These are phyloP conservation scores for Leptographium radiaticola DNA, from an alignment of 2,329 filamentous ascomycete species.

Conservation along the genomic window DNA sequence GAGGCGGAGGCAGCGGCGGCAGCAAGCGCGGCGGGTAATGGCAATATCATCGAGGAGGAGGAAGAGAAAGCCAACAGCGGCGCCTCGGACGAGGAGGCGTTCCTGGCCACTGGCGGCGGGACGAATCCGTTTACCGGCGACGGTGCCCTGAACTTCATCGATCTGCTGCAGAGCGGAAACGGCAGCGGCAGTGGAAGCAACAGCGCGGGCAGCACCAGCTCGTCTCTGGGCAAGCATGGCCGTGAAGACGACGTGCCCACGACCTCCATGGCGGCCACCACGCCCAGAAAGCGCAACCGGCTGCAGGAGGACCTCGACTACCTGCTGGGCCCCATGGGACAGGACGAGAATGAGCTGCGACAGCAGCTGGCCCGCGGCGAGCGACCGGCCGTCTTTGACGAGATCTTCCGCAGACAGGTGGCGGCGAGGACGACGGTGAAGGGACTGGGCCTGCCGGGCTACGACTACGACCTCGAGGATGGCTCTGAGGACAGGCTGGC, in stretches of 20 bases:
- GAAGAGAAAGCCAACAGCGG: neutral
- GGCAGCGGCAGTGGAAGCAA: no score
- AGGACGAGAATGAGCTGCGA: neutral
- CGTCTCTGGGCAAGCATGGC: neutral
- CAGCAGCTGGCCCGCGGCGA: constrained; percentile 1
- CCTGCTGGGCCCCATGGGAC: neutral
- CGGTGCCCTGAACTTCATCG: neutral
- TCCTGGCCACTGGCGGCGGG: no score
- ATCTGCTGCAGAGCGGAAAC: neutral
- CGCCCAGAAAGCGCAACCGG: neutral
- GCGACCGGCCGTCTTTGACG: neutral
- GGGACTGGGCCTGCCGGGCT: no score
- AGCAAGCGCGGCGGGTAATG: no score
- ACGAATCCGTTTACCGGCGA: neutral
- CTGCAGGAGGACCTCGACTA: neutral
- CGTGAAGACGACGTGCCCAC: neutral
- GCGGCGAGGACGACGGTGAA: neutral
- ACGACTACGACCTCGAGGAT: no score
- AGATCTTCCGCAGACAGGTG: constrained; percentile 2
- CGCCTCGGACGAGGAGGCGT: neutral
- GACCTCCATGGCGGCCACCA: neutral
- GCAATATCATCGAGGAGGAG: neutral
- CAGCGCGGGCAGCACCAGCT: neutral
- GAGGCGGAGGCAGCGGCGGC: no score
- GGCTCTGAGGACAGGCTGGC: no score